Conservation (phyloP, 2,329 filamentous ascomycete genomes). For the Arthrinium phaeospermum region DNA sequence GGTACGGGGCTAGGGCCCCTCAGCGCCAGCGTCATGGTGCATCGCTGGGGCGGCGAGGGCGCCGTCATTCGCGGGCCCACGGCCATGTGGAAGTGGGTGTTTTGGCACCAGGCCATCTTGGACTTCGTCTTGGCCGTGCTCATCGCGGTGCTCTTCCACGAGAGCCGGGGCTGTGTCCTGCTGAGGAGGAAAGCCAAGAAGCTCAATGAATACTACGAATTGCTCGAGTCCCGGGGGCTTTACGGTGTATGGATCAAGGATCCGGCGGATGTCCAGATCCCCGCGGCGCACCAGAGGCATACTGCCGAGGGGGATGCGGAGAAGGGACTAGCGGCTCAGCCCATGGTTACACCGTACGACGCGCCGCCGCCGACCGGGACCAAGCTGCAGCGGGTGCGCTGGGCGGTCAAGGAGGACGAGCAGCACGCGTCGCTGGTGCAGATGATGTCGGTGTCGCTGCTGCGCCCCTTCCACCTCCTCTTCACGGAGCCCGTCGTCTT, state of each 20-base stretch:
- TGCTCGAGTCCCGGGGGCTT: constrained; percentile 69
- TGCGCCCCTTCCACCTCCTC: constrained; percentile 79
- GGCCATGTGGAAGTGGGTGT: constrained; percentile 81
- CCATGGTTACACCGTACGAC: background rate
- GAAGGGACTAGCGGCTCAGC: constrained; percentile 22
- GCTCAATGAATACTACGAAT: constrained; percentile 81
- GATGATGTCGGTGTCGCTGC: constrained; percentile 77
- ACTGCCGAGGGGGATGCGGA: constrained; percentile 21
- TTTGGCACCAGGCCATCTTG: constrained; percentile 82
- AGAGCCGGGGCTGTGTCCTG: constrained; percentile 82
- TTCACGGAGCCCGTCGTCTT: constrained; percentile 80
- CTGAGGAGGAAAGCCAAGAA: constrained; percentile 74
- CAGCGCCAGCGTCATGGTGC: constrained; percentile 67
- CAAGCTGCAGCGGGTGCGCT: constrained; percentile 66
- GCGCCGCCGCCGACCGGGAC: background rate
- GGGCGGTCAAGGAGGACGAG: constrained; percentile 81
- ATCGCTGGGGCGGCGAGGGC: constrained; percentile 54
- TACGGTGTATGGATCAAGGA: constrained; percentile 51
- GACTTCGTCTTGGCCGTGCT: constrained; percentile 67
- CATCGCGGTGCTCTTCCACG: constrained; percentile 74
- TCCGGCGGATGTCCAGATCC: constrained; percentile 15
- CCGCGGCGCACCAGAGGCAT: background rate
- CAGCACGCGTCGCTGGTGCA: constrained; percentile 70
- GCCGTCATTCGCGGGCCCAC: constrained; percentile 28
- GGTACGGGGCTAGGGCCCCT: constrained; percentile 83